Conservation (phyloP, 2,329 filamentous ascomycete species). For the Scorias spongiosa region DNA sequence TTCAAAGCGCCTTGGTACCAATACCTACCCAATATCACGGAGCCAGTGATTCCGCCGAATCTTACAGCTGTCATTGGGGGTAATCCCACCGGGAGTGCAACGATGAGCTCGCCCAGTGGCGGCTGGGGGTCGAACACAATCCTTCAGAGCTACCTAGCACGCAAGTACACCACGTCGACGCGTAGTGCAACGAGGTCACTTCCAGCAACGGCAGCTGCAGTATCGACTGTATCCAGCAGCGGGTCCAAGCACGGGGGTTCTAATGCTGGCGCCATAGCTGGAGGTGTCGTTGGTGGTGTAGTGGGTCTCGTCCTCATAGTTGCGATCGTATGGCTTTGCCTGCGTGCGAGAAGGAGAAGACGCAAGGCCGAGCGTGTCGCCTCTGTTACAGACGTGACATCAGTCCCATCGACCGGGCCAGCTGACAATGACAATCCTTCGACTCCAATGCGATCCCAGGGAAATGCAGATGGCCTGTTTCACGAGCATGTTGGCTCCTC, state of each 20-base stretch:
- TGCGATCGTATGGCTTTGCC: conserved; percentile 1
- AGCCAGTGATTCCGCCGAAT: conserved; percentile 34
- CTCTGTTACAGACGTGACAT: not conserved
- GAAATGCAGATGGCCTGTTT: not conserved
- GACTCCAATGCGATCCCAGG: not conserved
- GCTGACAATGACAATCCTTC: not conserved
- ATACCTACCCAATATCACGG: conserved; percentile 31
- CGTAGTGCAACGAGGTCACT: conserved; percentile 38
- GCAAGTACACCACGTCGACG: conserved; percentile 30
- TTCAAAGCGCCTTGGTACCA: conserved; percentile 32
- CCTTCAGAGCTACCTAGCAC: conserved; percentile 38
- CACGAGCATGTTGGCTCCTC: not conserved
- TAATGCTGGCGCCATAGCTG: conserved; percentile 24
- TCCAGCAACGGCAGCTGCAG: conserved; percentile 12
- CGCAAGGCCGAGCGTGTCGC: not conserved
- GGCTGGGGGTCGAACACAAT: conserved; percentile 36
- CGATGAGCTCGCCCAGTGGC: conserved; percentile 32
- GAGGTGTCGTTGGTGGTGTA: conserved; percentile 25
- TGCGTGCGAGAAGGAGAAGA: not conserved
- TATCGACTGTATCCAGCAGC: conserved; percentile 3
- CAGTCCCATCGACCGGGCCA: not conserved
- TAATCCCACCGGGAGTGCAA: conserved; percentile 38
- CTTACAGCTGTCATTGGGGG: conserved; percentile 36
- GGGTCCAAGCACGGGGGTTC: conserved; percentile 2
- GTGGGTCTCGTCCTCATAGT: conserved; percentile 19